Base-by-base conservation (phyloP, 768 basidiomycete species). In the Mycena capillaripes region DNA sequence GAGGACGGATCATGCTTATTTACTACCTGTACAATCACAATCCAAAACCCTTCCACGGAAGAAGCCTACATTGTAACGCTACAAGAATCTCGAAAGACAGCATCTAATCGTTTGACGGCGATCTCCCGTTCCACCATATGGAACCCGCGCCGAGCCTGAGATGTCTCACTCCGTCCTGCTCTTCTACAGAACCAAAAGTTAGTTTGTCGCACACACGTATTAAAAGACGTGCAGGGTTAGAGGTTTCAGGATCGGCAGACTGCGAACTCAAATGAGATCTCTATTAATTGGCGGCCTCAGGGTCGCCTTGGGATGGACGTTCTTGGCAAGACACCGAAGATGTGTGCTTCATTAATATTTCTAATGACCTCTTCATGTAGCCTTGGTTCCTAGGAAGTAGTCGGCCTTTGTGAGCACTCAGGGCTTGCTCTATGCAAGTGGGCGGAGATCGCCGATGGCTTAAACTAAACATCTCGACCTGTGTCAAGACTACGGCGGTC, bases 101-200 rank as follows among this genome's bases (percentile, higher is more conserved):
- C 29, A 46, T 42, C 29, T 30, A 2, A 36, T 34, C 53, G n/a
- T 46, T 19, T 10, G 11, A 12, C 42, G 44, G 65, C 23, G 30
- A 56, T 57, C 65, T 66, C 42, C 42, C 55, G 14, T 40, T 27
- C 25, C 7, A 30, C 25, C 9, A 30, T 57, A 57, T 57, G 64
- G 56, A 57, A 66, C 44, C 53, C 12, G 53, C 55, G 64, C 64
- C 56, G 42, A 9, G 23, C 23, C n/a, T 58, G 65, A 23, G 50
- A 40, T 25, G 23, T 25, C 52, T 30, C n/a, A 9, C 10, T 57
- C 11, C 34, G n/a, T 36, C 10, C 19, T 34, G 32, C 55, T n/a
- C 55, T n/a, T 56, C 29, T 10, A 57, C 34, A 36, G 17, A 25
- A 11, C 16, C n/a, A 23, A 53, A 34, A 36, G 64, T 44, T 57